Evolutionary conservation across 73 alveolate species (phyloP).

Genomic region (Breviolum minutum): DNA sequence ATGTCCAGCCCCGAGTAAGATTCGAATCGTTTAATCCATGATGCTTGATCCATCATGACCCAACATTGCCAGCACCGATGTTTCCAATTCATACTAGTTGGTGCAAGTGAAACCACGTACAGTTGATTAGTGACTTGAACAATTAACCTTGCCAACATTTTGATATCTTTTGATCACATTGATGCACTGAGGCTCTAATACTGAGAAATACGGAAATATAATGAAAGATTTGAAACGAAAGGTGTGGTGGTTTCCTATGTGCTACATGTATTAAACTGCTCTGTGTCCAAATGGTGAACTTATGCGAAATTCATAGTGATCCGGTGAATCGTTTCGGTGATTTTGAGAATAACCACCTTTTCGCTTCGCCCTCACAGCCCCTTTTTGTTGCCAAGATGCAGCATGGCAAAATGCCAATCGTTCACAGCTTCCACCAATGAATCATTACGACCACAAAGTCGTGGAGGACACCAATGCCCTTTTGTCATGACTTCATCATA

Average conservation of each 20-base stretch:
- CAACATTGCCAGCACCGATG: too few species aligned
- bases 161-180: too few species aligned
- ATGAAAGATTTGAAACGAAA: neutral
- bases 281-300: neutral
- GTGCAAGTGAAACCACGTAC: too few species aligned
- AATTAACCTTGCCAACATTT: too few species aligned
- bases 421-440: conserved; percentile 91
- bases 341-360: neutral
- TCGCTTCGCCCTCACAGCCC: neutral
- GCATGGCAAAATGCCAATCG: conserved; percentile 95
- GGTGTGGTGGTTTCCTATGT: neutral
- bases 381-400: neutral
- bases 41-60: too few species aligned
- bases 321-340: neutral
- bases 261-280: neutral
- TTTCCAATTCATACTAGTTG: too few species aligned
- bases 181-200: too few species aligned
- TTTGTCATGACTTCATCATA: conserved; percentile 50
- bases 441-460: conserved; percentile 72
- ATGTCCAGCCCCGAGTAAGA: too few species aligned
- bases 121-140: too few species aligned
- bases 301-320: neutral
- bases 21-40: too few species aligned
- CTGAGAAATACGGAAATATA: neutral
- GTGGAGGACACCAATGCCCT: conserved; percentile 92